Conservation (phyloP, 331 rosid species). For the Erythrophleum ivorense region DNA sequence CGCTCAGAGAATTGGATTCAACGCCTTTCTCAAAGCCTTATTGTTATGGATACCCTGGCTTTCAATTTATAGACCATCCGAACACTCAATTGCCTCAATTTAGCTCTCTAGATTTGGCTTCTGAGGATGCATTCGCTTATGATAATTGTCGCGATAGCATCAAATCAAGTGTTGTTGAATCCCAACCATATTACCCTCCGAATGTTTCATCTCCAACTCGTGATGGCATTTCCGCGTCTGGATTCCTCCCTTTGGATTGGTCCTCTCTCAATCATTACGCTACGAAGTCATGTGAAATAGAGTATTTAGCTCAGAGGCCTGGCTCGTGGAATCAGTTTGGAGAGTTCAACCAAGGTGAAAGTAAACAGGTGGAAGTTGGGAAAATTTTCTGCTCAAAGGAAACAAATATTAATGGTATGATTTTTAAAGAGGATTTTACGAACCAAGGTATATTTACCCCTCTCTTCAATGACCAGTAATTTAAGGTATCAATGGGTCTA, state of each 20-base stretch:
- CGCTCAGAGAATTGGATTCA: conserved; percentile 44
- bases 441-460: conserved; percentile 51
- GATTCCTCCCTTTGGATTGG: conserved; percentile 40
- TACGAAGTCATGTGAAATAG: conserved; percentile 38
- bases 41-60: conserved; percentile 29
- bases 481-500: not conserved
- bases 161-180: conserved; percentile 42
- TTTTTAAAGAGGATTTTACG: conserved; percentile 35
- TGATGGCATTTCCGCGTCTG: conserved; percentile 42
- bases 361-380: conserved; percentile 46
- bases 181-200: conserved; percentile 53
- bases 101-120: conserved; percentile 39
- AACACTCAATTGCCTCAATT: conserved; percentile 48
- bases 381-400: conserved; percentile 46
- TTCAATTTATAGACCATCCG: conserved; percentile 35
- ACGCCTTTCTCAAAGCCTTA: conserved; percentile 38
- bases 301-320: conserved; percentile 40
- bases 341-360: conserved; percentile 49
- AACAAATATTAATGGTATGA: conserved; percentile 25
- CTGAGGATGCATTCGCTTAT: conserved; percentile 40
- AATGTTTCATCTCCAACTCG: conserved; percentile 43
- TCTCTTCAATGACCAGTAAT: not conserved
- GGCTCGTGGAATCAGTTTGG: conserved; percentile 48
- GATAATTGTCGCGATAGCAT: conserved; percentile 37
- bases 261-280: not conserved